Conservation (phyloP, 768 basidiomycete genomes). For the Collybia nuda region DNA sequence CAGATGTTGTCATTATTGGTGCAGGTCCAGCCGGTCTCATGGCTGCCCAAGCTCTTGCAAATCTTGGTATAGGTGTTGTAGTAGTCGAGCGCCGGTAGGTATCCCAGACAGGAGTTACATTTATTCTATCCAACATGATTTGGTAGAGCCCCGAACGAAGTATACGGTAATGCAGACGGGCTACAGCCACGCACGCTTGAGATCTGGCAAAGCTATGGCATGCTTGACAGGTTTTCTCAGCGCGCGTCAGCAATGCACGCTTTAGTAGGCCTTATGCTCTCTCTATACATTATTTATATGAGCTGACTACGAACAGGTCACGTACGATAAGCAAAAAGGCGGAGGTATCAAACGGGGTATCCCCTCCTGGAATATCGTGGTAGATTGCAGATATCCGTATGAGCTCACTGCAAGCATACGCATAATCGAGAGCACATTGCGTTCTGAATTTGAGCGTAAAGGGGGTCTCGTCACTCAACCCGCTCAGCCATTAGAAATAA, state of each 20-base stretch:
- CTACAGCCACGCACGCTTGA: conserved; percentile 18
- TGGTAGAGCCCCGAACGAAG: not conserved
- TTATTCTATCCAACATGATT: not conserved
- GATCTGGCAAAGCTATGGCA: conserved; percentile 16
- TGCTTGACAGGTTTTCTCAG: conserved; percentile 5
- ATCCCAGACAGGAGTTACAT: not conserved
- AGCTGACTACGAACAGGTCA: conserved; percentile 1
- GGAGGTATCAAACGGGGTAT: not conserved
- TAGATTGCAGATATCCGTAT: not conserved
- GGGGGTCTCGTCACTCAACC: not conserved
- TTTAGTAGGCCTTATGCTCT: not conserved
- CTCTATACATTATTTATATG: not conserved
- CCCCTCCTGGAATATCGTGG: conserved; percentile 1
- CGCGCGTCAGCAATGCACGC: conserved; percentile 4
- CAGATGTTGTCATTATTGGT: conserved; percentile 60
- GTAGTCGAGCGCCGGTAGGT: conserved; percentile 53
- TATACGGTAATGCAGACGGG: conserved; percentile 13
- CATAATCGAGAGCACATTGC: conserved; percentile 2
- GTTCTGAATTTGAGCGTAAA: not conserved
- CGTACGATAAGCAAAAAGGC: conserved; percentile 4
- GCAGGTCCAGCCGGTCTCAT: conserved; percentile 60
- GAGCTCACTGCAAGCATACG: conserved; percentile 1
- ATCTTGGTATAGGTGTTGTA: conserved; percentile 50
- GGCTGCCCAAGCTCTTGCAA: conserved; percentile 58
- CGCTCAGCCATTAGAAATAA: not conserved